Evolutionary conservation across 768 basidiomycete species (phyloP).

Genomic region (Leccinum uliginosum): DNA sequence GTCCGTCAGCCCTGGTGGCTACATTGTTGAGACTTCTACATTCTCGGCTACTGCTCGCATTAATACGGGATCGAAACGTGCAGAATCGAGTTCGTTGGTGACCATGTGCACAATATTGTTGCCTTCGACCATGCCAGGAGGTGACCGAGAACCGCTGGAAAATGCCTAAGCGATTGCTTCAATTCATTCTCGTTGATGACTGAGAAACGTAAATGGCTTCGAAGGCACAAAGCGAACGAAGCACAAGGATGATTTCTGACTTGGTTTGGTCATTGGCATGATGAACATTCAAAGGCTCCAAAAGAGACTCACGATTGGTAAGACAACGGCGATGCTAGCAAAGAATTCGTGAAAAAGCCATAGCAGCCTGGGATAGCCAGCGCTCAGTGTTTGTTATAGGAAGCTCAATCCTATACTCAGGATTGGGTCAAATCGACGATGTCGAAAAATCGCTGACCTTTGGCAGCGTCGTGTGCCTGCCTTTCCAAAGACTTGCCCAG

Average conservation of each 20-base stretch:
- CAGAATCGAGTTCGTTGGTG: conserved; percentile 70
- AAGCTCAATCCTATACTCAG: conserved; percentile 73
- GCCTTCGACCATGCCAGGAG: conserved; percentile 75
- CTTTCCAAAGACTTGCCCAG: conserved; percentile 78
- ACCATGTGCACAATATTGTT: conserved; percentile 69
- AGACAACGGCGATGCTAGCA: conserved; percentile 78
- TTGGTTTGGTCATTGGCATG: conserved; percentile 26
- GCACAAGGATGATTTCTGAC: conserved; percentile 86
- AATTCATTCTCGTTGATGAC: conserved; percentile 75
- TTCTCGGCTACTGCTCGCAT: conserved; percentile 76
- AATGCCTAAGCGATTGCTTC: conserved; percentile 78
- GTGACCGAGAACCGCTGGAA: conserved; percentile 60
- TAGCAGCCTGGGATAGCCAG: conserved; percentile 82
- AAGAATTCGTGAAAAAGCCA: conserved; percentile 97
- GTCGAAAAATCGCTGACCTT: conserved; percentile 44
- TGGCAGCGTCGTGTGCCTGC: conserved; percentile 72
- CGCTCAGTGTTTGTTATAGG: conserved; percentile 82
- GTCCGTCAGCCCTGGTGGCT: conserved; percentile 53
- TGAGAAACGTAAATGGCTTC: conserved; percentile 88
- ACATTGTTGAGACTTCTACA: conserved; percentile 67
- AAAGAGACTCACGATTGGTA: no score
- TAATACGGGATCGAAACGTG: conserved; percentile 69
- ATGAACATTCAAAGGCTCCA: neutral
- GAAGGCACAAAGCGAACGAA: conserved; percentile 78
- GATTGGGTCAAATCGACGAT: conserved; percentile 1